Conservation (phyloP, 78 protist genomes). For the Planoprotostelium fungivorum region DNA sequence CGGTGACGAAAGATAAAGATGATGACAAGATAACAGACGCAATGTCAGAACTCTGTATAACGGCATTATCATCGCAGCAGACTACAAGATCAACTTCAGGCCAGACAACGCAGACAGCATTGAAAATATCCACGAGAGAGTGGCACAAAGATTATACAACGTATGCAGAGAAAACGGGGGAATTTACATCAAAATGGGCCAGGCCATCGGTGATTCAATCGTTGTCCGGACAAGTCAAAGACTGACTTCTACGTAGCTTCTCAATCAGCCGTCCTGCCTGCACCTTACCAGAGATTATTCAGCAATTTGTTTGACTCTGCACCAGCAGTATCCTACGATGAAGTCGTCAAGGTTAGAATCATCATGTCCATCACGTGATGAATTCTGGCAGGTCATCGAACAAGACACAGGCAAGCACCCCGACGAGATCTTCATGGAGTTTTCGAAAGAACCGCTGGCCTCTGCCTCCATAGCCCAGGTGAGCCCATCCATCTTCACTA, state of each 20-base stretch:
- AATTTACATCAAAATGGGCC: neutral
- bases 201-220: neutral
- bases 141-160: neutral
- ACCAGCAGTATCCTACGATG: neutral
- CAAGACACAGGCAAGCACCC: neutral
- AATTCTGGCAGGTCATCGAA: neutral
- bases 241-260: too few relatives aligned
- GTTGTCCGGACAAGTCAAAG: neutral
- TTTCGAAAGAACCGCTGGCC: neutral
- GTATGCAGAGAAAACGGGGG: neutral
- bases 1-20: too few relatives aligned
- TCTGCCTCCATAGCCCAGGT: neutral
- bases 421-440: neutral
- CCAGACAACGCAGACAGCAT: neutral
- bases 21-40: too few relatives aligned
- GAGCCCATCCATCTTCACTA: neutral
- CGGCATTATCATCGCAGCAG: neutral
- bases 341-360: neutral
- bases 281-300: neutral
- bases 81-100: neutral
- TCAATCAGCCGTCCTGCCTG: neutral
- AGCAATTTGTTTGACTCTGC: neutral
- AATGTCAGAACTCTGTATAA: neutral
- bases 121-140: neutral
- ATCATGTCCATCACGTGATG: neutral